These are phyloP conservation scores for Lizonia empirigonia DNA, from an alignment of 2,329 filamentous ascomycete genomes.

Conservation along the genomic window DNA sequence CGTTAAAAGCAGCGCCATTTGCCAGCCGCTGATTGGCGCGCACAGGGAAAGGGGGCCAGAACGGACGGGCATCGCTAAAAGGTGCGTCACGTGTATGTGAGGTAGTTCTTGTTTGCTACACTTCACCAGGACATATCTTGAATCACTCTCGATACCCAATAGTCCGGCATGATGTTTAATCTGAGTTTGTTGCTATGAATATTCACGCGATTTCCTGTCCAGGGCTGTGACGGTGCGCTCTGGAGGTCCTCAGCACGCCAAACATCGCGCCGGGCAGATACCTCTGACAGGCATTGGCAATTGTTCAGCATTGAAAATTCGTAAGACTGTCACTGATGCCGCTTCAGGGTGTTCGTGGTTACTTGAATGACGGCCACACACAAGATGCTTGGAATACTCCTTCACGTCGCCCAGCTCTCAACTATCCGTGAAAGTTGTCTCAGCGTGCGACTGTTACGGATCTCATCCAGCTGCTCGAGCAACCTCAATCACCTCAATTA, in stretches of 20 bases:
- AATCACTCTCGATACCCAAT: not conserved
- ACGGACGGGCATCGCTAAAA: conserved; percentile 5
- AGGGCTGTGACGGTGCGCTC: no score
- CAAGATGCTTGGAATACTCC: not conserved
- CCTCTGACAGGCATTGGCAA: no score
- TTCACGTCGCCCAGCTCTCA: not conserved
- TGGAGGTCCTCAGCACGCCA: no score
- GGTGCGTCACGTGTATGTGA: not conserved
- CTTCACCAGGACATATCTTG: not conserved
- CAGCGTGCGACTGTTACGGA: not conserved
- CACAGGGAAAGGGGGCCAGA: conserved; percentile 5
- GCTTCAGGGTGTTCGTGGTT: not conserved
- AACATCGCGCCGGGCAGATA: no score
- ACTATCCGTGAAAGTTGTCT: not conserved
- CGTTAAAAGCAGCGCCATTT: conserved; percentile 18
- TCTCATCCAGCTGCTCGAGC: not conserved
- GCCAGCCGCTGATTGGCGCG: conserved; percentile 3
- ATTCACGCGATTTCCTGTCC: no score
- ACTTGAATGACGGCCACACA: not conserved
- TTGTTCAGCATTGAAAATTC: no score
- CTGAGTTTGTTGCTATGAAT: no score
- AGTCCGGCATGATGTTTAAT: not conserved
- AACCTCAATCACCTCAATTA: no score
- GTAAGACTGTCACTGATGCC: not conserved
- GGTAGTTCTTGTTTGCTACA: not conserved